Conservation (phyloP, 2,329 filamentous ascomycete genomes). For the Penicillium janthinellum region DNA sequence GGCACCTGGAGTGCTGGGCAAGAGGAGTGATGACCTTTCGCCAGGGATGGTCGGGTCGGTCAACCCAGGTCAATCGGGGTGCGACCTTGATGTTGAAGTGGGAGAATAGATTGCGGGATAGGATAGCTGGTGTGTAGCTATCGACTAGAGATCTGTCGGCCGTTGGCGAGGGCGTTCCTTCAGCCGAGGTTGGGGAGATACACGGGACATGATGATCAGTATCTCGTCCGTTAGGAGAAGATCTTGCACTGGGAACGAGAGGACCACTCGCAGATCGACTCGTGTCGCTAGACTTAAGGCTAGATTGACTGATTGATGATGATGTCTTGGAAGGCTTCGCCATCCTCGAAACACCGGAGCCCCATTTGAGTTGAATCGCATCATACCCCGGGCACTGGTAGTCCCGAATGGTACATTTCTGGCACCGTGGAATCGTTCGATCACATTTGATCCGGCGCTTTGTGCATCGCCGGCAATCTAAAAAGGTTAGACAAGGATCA, state of each 20-base stretch:
- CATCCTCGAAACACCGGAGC: conserved; percentile 22
- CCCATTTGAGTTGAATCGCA: conserved; percentile 35
- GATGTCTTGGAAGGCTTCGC: background rate
- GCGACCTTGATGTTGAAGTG: conserved; percentile 25
- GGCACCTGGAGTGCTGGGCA: conserved; percentile 16
- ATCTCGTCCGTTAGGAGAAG: background rate
- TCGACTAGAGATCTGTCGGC: background rate
- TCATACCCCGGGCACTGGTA: conserved; percentile 39
- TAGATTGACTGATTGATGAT: background rate
- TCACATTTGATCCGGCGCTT: conserved; percentile 41
- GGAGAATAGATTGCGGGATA: conserved; percentile 20
- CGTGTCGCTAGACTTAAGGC: background rate
- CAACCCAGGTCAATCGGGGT: conserved; percentile 26
- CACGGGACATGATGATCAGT: background rate
- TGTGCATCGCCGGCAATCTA: conserved; percentile 40
- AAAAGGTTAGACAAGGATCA: background rate
- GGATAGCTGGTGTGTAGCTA: conserved; percentile 16
- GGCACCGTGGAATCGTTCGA: conserved; percentile 35
- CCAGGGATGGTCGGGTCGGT: conserved; percentile 26
- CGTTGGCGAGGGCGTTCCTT: background rate
- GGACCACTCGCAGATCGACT: background rate
- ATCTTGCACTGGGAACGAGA: background rate
- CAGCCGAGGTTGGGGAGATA: background rate
- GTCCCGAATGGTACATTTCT: conserved; percentile 38
- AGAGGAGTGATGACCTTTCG: conserved; percentile 26